phyloP scores from a whole-genome alignment of 305 asterid genomes.

The Rubia tinctorum region DNA sequence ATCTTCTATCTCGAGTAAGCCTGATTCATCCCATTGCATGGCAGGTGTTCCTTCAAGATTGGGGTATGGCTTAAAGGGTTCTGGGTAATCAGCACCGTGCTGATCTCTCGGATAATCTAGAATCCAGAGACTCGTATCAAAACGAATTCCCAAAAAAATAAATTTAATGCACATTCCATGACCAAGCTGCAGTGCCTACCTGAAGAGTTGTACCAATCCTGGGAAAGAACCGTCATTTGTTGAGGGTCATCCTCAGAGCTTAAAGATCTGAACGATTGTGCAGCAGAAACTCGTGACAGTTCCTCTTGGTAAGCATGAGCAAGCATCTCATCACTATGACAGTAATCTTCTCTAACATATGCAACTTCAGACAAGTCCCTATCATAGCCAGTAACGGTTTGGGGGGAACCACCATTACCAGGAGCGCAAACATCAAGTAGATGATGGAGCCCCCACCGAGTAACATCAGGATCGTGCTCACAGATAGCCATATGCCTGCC shows the following conservation, averaged over 20 bases:
- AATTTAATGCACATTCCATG: slow-evolving; percentile 19
- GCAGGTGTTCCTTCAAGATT: slow-evolving; percentile 27
- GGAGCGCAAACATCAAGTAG: slow-evolving; percentile 66
- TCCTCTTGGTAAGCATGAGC: slow-evolving; percentile 87
- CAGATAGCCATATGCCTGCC: slow-evolving; percentile 35
- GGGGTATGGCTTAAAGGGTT: slow-evolving; percentile 11
- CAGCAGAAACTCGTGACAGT: slow-evolving; percentile 48
- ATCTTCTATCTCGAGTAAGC: slow-evolving; percentile 61
- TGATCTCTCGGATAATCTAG: slow-evolving; percentile 38
- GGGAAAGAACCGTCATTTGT: slow-evolving; percentile 55
- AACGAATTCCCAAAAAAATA: background rate
- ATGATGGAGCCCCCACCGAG: slow-evolving; percentile 84
- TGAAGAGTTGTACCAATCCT: slow-evolving; percentile 66
- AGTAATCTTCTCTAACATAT: slow-evolving; percentile 52
- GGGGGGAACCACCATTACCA: slow-evolving; percentile 50
- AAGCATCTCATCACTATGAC: slow-evolving; percentile 62
- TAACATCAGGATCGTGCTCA: slow-evolving; percentile 78
- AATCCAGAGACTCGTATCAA: background rate
- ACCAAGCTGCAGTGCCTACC: slow-evolving; percentile 39
- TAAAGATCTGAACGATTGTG: slow-evolving; percentile 41
- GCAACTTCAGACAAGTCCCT: slow-evolving; percentile 49
- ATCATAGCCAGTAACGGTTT: slow-evolving; percentile 55
- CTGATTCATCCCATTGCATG: slow-evolving; percentile 22
- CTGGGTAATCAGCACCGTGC: slow-evolving; percentile 22
- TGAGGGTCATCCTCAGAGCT: slow-evolving; percentile 37